phyloP scores from a whole-genome alignment of 164 flowering plant genomes.

The Nymphaea colorata region DNA sequence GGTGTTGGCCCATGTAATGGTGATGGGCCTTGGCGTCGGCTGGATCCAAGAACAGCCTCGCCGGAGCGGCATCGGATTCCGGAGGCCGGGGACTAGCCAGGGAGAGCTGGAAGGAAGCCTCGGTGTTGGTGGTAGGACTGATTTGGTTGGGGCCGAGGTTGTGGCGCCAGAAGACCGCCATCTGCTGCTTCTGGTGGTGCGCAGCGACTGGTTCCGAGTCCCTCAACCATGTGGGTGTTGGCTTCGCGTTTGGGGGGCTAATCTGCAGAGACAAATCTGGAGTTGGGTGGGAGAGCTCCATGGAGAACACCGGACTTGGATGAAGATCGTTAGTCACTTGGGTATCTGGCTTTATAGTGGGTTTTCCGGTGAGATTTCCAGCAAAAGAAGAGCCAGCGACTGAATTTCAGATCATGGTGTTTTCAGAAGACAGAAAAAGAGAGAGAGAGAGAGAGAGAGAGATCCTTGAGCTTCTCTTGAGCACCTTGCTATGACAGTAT shows the following conservation, averaged over 20 bases:
- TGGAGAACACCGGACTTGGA: slow-evolving; percentile 5
- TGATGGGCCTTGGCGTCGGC: slow-evolving; percentile 5
- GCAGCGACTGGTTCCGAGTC: slow-evolving; percentile 33
- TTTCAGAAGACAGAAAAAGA: slow-evolving; percentile 30
- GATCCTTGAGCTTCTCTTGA: slow-evolving; percentile 21
- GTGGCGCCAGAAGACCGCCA: slow-evolving; percentile 74
- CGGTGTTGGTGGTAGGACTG: slow-evolving; percentile 18
- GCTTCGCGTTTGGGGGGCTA: slow-evolving; percentile 69
- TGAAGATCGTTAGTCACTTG: background rate
- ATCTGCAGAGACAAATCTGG: slow-evolving; percentile 91
- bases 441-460: slow-evolving; percentile 42
- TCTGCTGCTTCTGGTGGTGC: slow-evolving; percentile 8
- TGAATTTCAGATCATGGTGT: slow-evolving; percentile 34
- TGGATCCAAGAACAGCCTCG: background rate
- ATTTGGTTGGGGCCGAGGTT: slow-evolving; percentile 41
- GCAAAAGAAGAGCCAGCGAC: slow-evolving; percentile 14
- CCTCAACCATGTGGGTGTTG: slow-evolving; percentile 36
- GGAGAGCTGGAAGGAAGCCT: slow-evolving; percentile 36
- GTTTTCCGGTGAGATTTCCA: slow-evolving; percentile 8
- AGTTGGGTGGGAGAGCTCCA: slow-evolving; percentile 93
- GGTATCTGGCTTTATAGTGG: slow-evolving; percentile 3
- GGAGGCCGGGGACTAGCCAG: slow-evolving; percentile 39
- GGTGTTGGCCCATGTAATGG: slow-evolving; percentile 8
- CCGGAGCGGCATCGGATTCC: slow-evolving; percentile 6
- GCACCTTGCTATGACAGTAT: slow-evolving; percentile 44